Percentiles rank a stretch among this genome's conserved stretches.
These are phyloP conservation scores for Scleroderma bovista DNA, from an alignment of 768 basidiomycete genomes.

Conservation along the genomic window DNA sequence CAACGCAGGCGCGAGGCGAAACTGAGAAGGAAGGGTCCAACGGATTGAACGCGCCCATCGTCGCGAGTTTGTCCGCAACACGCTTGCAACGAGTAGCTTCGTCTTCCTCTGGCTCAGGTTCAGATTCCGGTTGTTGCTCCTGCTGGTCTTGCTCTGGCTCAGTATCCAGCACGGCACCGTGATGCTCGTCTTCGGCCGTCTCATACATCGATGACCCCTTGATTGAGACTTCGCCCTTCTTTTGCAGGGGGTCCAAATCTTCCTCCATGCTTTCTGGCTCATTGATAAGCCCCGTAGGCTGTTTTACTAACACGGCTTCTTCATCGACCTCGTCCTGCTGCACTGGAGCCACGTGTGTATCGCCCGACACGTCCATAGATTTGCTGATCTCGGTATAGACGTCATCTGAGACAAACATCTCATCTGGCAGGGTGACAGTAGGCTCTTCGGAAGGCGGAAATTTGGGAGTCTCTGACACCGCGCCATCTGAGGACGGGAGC, in stretches of 20 bases:
- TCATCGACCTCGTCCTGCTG: background rate
- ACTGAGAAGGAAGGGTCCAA: conserved; percentile 35
- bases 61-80: conserved; percentile 54
- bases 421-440: background rate
- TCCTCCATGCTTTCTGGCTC: conserved; percentile 3
- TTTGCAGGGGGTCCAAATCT: conserved; percentile 2
- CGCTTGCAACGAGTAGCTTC: conserved; percentile 50
- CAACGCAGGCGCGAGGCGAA: conserved; percentile 13
- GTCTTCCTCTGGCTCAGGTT: conserved; percentile 39
- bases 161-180: background rate
- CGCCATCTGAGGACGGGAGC: background rate
- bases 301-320: background rate
- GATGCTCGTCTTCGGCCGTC: conserved; percentile 1
- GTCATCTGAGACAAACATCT: conserved; percentile 1
- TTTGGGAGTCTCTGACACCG: background rate
- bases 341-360: conserved; percentile 1
- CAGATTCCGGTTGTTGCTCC: background rate
- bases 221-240: conserved; percentile 7
- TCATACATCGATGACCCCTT: conserved; percentile 4
- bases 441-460: conserved; percentile 2
- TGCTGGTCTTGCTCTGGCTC: conserved; percentile 6
- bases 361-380: background rate
- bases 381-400: conserved; percentile 11
- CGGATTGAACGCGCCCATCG: conserved; percentile 59
- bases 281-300: conserved; percentile 4